phyloP scores from a whole-genome alignment of 2,329 filamentous ascomycete genomes.

The Penicillium thymicola region DNA sequence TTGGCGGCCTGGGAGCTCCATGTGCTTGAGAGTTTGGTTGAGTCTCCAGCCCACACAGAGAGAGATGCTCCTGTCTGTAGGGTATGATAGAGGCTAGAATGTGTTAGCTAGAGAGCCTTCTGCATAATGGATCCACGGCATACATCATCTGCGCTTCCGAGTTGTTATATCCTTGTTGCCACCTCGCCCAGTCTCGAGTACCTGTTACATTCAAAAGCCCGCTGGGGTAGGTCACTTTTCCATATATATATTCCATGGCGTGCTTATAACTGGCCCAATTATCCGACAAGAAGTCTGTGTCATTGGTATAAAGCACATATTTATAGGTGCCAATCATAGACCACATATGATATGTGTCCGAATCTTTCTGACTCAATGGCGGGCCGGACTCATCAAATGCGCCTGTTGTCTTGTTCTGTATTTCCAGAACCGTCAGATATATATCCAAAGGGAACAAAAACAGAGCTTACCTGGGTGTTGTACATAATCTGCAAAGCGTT shows the following conservation, averaged over 20 bases:
- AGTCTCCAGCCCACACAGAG: constrained; percentile 48
- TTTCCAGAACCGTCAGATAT: neutral
- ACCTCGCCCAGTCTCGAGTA: constrained; percentile 52
- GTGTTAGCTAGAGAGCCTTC: neutral
- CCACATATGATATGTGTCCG: constrained; percentile 47
- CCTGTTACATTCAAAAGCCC: constrained; percentile 52
- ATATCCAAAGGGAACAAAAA: neutral
- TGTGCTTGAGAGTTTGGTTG: constrained; percentile 34
- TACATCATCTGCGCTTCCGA: constrained; percentile 52
- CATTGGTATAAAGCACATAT: constrained; percentile 56
- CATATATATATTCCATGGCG: constrained; percentile 48
- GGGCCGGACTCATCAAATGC: constrained; percentile 38
- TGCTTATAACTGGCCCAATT: constrained; percentile 51
- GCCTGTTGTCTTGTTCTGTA: constrained; percentile 29
- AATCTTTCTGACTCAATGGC: constrained; percentile 33
- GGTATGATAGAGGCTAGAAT: constrained; percentile 49
- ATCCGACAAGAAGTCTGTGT: constrained; percentile 46
- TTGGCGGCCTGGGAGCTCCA: constrained; percentile 39
- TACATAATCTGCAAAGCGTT: constrained; percentile 51
- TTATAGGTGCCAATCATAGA: constrained; percentile 58
- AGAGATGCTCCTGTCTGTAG: constrained; percentile 53
- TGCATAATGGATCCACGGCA: neutral
- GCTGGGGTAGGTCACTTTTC: constrained; percentile 43
- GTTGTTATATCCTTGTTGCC: constrained; percentile 51
- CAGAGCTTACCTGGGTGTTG: constrained; percentile 36